Base-by-base conservation (phyloP, 139 green algal species). In the Picochlorum sp. region DNA sequence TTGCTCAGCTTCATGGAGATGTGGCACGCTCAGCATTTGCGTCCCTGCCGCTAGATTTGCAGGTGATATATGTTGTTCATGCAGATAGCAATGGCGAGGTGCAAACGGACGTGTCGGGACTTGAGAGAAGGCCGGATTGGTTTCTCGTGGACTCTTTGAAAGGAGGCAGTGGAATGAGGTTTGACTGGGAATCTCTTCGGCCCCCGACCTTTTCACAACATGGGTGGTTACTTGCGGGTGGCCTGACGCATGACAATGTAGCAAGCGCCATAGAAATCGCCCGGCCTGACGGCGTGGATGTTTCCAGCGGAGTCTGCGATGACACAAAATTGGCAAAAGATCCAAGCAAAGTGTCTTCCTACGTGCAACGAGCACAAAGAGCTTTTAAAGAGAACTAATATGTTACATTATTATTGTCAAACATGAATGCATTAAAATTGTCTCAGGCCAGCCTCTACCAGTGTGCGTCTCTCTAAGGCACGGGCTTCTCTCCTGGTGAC, bases 201-300 rank as follows among this genome's bases (percentile, higher is more conserved):
- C 45, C n/a, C 18, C 56, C 68, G 6, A 38, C 47, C 6, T 4
- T 71, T 8, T 68, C 63, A 20, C 41, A 8, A 0, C 62, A 60
- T 11, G 87, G 87, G 45, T 95, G 87, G 87, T 68, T 92, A 57
- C 69, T 95, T 20, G 87, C 87, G 0, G 87, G 87, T 0, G 87
- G 87, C 0, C 67, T 95, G 3, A 70, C 64, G 1, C 79, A 87
- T 0, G 74, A 66, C 20, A 94, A 89, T 41, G 87, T 95, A 45
- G 72, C 73, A 41, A 66, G 76, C 2, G 88, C 87, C 11, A 76
- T 88, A n/a, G 37, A 10, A 2, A 72, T 70, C 0, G 74, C 80
- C 0, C 24, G 30, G 1, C 87, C 87, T 9, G 71, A 63, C 5
- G 85, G 62, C 9, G 87, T 95, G 73, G 87, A 95, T 61, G 87